phyloP scores from a whole-genome alignment of 2,329 filamentous ascomycete species.

The Cladophialophora yegresii region DNA sequence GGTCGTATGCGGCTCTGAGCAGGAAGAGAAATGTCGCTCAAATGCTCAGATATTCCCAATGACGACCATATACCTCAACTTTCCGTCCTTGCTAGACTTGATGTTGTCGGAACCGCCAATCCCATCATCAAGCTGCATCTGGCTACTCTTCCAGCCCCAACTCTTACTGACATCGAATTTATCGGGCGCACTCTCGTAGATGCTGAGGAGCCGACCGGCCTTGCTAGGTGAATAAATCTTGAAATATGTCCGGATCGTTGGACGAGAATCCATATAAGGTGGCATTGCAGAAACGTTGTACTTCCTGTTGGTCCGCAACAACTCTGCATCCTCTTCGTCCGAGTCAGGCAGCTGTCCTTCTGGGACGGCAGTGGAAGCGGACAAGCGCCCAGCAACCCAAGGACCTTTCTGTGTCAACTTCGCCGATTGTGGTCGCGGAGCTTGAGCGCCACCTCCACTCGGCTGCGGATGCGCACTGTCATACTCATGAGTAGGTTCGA shows the following conservation, averaged over 20 bases:
- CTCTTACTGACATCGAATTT: constrained; percentile 62
- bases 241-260: constrained; percentile 63
- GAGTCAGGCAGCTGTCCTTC: constrained; percentile 36
- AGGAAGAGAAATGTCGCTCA: neutral
- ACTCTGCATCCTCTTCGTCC: constrained; percentile 38
- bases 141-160: constrained; percentile 64
- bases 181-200: constrained; percentile 62
- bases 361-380: neutral
- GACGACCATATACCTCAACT: constrained; percentile 61
- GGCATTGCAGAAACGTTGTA: constrained; percentile 50
- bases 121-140: constrained; percentile 84
- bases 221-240: constrained; percentile 63
- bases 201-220: constrained; percentile 59
- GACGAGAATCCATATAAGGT: constrained; percentile 57
- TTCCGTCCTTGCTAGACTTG: constrained; percentile 49
- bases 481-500: constrained; percentile 24
- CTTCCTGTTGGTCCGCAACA: constrained; percentile 36
- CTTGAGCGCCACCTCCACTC: constrained; percentile 28
- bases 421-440: constrained; percentile 37
- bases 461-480: constrained; percentile 19
- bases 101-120: constrained; percentile 66
- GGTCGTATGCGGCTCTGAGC: neutral
- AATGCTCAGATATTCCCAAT: constrained; percentile 49
- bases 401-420: constrained; percentile 35
- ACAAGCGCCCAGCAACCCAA: constrained; percentile 23